Percentiles rank a stretch among this genome's conserved stretches.
These are phyloP conservation scores for Phlebiopsis gigantea DNA, from an alignment of 768 basidiomycete species.

Conservation along the genomic window DNA sequence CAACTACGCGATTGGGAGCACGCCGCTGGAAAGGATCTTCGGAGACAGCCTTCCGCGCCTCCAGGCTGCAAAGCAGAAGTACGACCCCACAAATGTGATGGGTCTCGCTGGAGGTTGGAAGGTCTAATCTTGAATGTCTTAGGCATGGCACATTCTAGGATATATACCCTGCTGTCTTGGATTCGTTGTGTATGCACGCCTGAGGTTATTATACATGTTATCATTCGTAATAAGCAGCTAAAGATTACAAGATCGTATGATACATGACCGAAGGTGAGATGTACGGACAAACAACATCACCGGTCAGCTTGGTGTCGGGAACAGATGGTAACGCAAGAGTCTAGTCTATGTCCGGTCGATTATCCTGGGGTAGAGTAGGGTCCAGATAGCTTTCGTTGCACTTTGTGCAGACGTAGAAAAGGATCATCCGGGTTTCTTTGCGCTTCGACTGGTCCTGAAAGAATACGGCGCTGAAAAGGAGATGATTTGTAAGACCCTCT, in stretches of 20 bases:
- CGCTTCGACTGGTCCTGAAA: conserved; percentile 98
- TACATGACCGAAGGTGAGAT: no score
- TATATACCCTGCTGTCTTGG: background rate
- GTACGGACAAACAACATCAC: background rate
- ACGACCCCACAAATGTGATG: conserved; percentile 62
- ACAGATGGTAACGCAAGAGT: background rate
- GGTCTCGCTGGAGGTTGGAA: conserved; percentile 64
- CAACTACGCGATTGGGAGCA: conserved; percentile 56
- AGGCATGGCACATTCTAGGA: background rate
- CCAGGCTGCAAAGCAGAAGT: conserved; percentile 32
- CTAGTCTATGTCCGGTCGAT: conserved; percentile 22
- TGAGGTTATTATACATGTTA: background rate
- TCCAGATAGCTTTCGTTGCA: conserved; percentile 76
- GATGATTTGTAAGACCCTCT: conserved; percentile 2
- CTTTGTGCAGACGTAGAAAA: conserved; percentile 86
- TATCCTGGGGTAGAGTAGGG: conserved; percentile 34
- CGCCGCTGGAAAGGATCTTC: conserved; percentile 46
- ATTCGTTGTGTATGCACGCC: no score
- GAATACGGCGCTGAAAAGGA: conserved; percentile 69
- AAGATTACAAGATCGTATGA: no score
- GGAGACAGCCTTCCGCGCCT: conserved; percentile 42
- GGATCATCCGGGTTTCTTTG: conserved; percentile 91
- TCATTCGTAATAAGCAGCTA: background rate
- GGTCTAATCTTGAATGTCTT: conserved; percentile 9
- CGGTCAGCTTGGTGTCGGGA: background rate